Evolutionary conservation across 805 yeast species (phyloP).

Genomic region (Pichia californica): DNA sequence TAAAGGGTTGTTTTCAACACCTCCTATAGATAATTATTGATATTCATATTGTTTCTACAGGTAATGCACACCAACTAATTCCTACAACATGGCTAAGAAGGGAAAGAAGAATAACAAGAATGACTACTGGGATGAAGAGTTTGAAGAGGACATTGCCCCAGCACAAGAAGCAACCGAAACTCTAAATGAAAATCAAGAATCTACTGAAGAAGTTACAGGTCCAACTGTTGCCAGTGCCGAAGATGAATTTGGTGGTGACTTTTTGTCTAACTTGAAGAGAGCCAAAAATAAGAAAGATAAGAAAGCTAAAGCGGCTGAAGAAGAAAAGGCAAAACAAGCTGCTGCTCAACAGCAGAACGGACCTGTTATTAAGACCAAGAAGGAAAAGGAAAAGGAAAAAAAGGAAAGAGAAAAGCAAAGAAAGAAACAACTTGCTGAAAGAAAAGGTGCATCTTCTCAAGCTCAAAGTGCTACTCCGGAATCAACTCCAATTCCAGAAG

Average conservation of each 20-base stretch:
- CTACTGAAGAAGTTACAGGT: constrained; percentile 23
- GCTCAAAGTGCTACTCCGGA: constrained; percentile 14
- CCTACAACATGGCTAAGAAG: constrained; percentile 29
- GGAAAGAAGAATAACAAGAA: constrained; percentile 61
- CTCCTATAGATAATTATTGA: too few species aligned
- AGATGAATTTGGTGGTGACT: constrained; percentile 53
- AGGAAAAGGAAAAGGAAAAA: constrained; percentile 91
- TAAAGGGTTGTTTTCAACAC: too few species aligned
- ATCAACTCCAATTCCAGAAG: constrained; percentile 34
- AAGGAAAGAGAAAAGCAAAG: constrained; percentile 86
- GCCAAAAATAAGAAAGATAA: constrained; percentile 74
- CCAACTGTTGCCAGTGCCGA: constrained; percentile 30
- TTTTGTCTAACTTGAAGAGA: constrained; percentile 75
- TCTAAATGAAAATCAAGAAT: constrained; percentile 18
- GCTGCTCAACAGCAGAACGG: constrained; percentile 31
- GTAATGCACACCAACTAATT: too few species aligned
- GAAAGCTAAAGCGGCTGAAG: constrained; percentile 55
- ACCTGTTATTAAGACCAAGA: constrained; percentile 79
- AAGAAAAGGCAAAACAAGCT: constrained; percentile 27
- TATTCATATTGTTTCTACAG: too few species aligned
- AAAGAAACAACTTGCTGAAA: constrained; percentile 85
- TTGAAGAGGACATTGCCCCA: constrained; percentile 43
- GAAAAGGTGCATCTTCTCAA: constrained; percentile 57
- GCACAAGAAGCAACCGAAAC: constrained; percentile 48
- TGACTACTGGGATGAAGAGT: constrained; percentile 77